A percentile compares a stretch with the other conserved stretches of the same genome.
phyloP scores from a whole-genome alignment of 1,139 yeast species.

The Debaryomyces fabryi region DNA sequence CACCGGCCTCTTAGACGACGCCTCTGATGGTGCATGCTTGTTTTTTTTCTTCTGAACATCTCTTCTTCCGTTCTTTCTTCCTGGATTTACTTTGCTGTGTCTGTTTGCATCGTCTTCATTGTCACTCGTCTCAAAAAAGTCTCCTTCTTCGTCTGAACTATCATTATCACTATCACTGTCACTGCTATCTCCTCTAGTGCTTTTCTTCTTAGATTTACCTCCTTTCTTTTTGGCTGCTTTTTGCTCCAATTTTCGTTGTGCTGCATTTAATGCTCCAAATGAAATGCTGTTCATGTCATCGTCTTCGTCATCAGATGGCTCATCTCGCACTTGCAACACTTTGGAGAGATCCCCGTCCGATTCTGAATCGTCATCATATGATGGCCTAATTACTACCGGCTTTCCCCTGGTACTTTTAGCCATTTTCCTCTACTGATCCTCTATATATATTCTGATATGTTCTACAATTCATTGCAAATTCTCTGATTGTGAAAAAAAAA shows the following conservation, averaged over 20 bases:
- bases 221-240: slow-evolving; percentile 25
- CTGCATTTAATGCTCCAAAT: slow-evolving; percentile 61
- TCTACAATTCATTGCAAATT: not conserved
- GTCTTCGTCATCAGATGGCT: slow-evolving; percentile 9
- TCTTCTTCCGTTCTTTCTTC: slow-evolving; percentile 17
- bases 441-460: not conserved
- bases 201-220: slow-evolving; percentile 9
- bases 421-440: not conserved
- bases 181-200: slow-evolving; percentile 13
- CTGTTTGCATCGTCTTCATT: slow-evolving; percentile 8
- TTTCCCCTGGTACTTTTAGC: not conserved
- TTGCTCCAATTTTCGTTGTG: slow-evolving; percentile 51
- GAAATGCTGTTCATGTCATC: slow-evolving; percentile 34
- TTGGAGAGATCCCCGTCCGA: slow-evolving; percentile 8
- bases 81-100: slow-evolving; percentile 3
- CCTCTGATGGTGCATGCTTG: slow-evolving; percentile 83
- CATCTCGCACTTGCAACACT: slow-evolving; percentile 5
- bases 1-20: slow-evolving; percentile 73
- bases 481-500: not conserved
- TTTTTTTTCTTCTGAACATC: slow-evolving; percentile 32
- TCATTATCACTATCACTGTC: slow-evolving; percentile 23
- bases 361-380: slow-evolving; percentile 12
- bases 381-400: slow-evolving; percentile 11
- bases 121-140: slow-evolving; percentile 5
- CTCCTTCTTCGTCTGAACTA: slow-evolving; percentile 19